Percentiles rank a stretch among this genome's conserved stretches.
Evolutionary conservation across 768 basidiomycete genomes (phyloP).

Genomic region (Leccinum subgranulosum): DNA sequence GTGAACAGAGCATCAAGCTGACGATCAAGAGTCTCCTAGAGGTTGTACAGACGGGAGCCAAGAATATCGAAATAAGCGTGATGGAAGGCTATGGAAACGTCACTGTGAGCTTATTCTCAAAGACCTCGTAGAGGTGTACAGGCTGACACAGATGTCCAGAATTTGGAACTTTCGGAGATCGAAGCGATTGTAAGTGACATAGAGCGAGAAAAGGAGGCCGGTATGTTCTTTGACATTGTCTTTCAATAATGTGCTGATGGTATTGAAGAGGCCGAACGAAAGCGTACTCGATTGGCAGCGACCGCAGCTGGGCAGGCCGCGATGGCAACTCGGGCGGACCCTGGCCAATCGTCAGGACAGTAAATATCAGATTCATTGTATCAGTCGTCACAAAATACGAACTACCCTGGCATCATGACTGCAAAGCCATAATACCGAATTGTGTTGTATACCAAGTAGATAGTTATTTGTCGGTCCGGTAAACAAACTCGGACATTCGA

Average conservation of each 20-base stretch:
- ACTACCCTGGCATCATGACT: neutral
- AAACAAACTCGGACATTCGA: neutral
- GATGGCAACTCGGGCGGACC: constrained; percentile 61
- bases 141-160: constrained; percentile 44
- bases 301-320: constrained; percentile 90
- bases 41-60: constrained; percentile 99
- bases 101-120: constrained; percentile 51
- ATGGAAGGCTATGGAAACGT: constrained; percentile 96
- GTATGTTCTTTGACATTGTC: constrained; percentile 37
- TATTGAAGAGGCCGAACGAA: constrained; percentile 85
- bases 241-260: constrained; percentile 2
- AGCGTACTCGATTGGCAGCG: constrained; percentile 84
- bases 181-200: constrained; percentile 91
- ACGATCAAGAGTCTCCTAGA: constrained; percentile 95
- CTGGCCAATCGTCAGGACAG: constrained; percentile 36
- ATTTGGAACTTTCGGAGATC: constrained; percentile 81
- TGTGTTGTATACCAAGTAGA: neutral
- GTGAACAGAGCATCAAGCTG: constrained; percentile 91
- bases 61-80: constrained; percentile 98
- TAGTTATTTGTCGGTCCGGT: constrained; percentile 24
- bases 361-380: constrained; percentile 24
- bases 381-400: constrained; percentile 6
- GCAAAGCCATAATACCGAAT: neutral
- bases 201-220: constrained; percentile 96
- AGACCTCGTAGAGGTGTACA: neutral